Conservation (phyloP, 2,329 filamentous ascomycete genomes). For the Hypocrella siamensis region DNA sequence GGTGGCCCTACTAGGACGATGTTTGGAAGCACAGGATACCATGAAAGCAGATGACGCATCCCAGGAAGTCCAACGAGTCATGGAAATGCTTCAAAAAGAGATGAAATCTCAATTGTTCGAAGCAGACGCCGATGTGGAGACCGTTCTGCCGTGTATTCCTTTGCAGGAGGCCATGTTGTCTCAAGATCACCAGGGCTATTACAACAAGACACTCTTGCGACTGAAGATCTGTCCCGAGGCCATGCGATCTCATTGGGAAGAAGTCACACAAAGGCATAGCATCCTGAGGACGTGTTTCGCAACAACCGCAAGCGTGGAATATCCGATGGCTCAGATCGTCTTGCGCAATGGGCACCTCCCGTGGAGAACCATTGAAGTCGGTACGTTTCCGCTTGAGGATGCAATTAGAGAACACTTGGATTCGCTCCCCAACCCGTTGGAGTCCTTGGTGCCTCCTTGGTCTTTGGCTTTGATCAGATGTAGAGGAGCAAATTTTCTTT, state of each 20-base stretch:
- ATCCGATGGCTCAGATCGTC: slow-evolving; percentile 60
- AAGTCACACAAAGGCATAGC: slow-evolving; percentile 49
- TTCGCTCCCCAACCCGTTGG: slow-evolving; percentile 21
- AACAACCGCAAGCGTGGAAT: slow-evolving; percentile 40
- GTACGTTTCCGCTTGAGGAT: slow-evolving; percentile 16
- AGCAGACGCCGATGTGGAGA: slow-evolving; percentile 23
- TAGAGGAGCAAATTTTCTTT: slow-evolving; percentile 20
- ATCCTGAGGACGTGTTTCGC: slow-evolving; percentile 68
- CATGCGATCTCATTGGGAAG: slow-evolving; percentile 45
- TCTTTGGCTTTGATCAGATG: slow-evolving; percentile 26
- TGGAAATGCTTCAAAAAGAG: slow-evolving; percentile 1
- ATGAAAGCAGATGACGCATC: background rate
- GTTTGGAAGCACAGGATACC: slow-evolving; percentile 3
- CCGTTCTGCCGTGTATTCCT: slow-evolving; percentile 66
- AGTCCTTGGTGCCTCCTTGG: slow-evolving; percentile 28
- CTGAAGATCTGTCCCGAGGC: slow-evolving; percentile 31
- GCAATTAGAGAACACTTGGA: slow-evolving; percentile 23
- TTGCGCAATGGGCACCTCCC: slow-evolving; percentile 28
- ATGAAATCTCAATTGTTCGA: background rate
- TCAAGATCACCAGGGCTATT: slow-evolving; percentile 40
- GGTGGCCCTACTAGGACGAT: slow-evolving; percentile 41
- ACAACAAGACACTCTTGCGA: slow-evolving; percentile 54
- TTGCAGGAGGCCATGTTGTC: slow-evolving; percentile 79
- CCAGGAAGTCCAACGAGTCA: slow-evolving; percentile 11
- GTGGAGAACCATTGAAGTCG: slow-evolving; percentile 22